Evolutionary conservation across 2,329 filamentous ascomycete species (phyloP).

Genomic region (Fusarium sp.): DNA sequence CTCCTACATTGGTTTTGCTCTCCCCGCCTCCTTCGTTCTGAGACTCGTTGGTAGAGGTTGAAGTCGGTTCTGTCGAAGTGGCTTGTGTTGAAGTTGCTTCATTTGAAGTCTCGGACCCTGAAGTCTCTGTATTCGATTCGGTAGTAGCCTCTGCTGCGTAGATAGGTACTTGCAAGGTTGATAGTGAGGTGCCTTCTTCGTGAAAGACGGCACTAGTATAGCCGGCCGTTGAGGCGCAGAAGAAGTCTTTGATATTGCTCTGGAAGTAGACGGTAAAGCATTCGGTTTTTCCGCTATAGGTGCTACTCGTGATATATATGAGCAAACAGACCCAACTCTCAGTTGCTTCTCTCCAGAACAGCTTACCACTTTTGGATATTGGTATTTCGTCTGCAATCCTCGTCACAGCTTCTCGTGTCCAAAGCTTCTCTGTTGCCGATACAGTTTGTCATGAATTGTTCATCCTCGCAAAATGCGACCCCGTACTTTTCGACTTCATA

Average conservation of each 20-base stretch:
- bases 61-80: not conserved
- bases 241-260: slow-evolving; percentile 1
- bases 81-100: not conserved
- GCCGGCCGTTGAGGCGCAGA: too few relatives aligned
- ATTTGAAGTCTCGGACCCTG: not conserved
- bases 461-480: too few relatives aligned
- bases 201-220: too few relatives aligned
- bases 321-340: not conserved
- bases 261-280: slow-evolving; percentile 6
- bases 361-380: slow-evolving; percentile 33
- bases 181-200: not conserved
- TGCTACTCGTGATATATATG: slow-evolving; percentile 9
- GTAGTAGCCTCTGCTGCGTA: slow-evolving; percentile 9
- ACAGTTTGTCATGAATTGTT: too few relatives aligned
- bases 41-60: not conserved
- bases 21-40: not conserved
- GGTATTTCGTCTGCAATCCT: slow-evolving; percentile 20
- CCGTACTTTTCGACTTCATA: too few relatives aligned
- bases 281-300: too few relatives aligned
- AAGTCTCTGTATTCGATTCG: not conserved
- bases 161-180: not conserved
- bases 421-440: not conserved
- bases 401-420: slow-evolving; percentile 22
- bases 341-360: not conserved
- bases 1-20: slow-evolving; percentile 14